Evolutionary conservation across 139 green algal genomes (phyloP), one percentile per base, ranked within the genome.

Genomic region (Closterium sp.): DNA sequence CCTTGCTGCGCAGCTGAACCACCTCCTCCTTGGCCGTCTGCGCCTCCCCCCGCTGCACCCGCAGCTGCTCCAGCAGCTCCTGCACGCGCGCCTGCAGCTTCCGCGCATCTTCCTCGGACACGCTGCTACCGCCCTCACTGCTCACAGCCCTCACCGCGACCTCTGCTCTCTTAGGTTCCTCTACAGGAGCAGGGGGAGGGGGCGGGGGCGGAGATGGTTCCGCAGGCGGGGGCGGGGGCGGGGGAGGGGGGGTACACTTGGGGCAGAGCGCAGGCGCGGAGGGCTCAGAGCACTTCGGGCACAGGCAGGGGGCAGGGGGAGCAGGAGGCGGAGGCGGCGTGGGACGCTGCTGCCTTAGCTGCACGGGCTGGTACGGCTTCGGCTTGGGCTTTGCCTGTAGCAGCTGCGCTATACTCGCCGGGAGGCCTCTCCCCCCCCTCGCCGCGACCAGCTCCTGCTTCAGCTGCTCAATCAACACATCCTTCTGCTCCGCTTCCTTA

Each of bases 41-140:
- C 2, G 28, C 85, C 85, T 87, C 85, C 85, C 0, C 10, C 84
- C 28, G 28, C n/a, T 31, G 85, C 62, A 32, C 70, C 90, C 31
- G 42, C 31, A 93, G 87, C 90, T 91, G 85, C 85, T 70, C 62
- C 85, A 91, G 85, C 31, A 93, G 70, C 84, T 93, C 90, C 22
- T 24, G 27, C 22, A 93, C 90, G 32, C 86, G 70, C 22, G 31
- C 79, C 32, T 85, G 86, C 90, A 91, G 87, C 85, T 79, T 93
- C 31, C 29, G 24, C 27, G 90, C 86, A 85, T 92, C 90, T 31
- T 79, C 62, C 62, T 79, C 62, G 17, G 2, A 5, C 62, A 24
- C 62, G 85, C 85, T 87, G 85, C 85, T 87, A 1, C 89, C 22
- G 29, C 27, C 42, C 42, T 5, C 3, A 31, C 85, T 87, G 85